Evolutionary conservation across 306 rosid species (phyloP), one percentile per base, ranked within the genome.

Genomic region (Trifolium fragiferum): DNA sequence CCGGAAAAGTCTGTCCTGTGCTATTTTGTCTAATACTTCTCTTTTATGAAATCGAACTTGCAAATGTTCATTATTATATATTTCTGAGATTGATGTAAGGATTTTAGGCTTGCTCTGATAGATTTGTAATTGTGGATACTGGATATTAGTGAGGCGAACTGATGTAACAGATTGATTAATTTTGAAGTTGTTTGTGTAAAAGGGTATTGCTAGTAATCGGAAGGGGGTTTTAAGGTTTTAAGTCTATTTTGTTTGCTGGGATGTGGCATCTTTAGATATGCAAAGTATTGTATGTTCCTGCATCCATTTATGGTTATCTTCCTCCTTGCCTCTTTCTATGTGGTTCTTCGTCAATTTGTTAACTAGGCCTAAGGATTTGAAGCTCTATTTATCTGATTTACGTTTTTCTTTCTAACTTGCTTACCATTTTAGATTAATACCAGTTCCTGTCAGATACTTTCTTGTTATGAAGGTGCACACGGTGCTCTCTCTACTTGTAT

Each of bases 31-130:
- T 37, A 37, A 8, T 37, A 7, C 2, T 37, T 7, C 7, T 37
- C 2, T 37, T 37, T 37, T 79, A 57, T 61, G 78, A 51, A 74
- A 46, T 41, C 15, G 11, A 23, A 13, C 72, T 35, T n/a, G 8
- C 3, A 25, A 49, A 50, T 62, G 8, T 75, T 41, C 46, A 49
- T 21, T 49, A 38, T 35, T 16, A 18, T 51, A 51, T 72, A 32
- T 74, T 74, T 14, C 62, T 19, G 46, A 73, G 59, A 33, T 44
- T 47, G 49, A 13, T 49, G 5, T 2, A 14, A 15, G 38, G 54
- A 4, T 33, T 68, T 76, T 68, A 30, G 44, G 19, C 27, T 77
- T 37, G 40, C 10, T 37, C 40, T 37, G 10, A 37, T 37, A 4
- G 15, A 23, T 35, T 67, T 67, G 37, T 25, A 8, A 67, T 18